Evolutionary conservation across 2,329 filamentous ascomycete species (phyloP).

Genomic region (Orbilia ellipsospora): DNA sequence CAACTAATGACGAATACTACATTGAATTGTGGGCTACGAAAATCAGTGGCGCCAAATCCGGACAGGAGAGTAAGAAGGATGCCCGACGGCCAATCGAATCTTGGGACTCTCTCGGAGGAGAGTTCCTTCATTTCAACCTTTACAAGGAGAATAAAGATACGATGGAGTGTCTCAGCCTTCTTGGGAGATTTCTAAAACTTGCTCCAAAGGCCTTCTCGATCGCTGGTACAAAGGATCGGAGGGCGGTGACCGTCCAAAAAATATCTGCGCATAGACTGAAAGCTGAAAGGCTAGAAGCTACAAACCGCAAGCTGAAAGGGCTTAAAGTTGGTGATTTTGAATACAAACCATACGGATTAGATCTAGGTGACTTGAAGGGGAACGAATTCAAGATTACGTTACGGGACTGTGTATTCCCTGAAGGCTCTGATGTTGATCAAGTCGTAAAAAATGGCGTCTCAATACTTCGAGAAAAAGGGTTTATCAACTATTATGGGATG

Average conservation of each 20-base stretch:
- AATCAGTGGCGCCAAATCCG: constrained; percentile 60
- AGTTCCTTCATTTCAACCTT: constrained; percentile 88
- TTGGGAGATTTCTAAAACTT: constrained; percentile 78
- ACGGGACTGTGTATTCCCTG: constrained; percentile 78
- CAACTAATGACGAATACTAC: constrained; percentile 65
- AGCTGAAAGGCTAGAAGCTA: constrained; percentile 72
- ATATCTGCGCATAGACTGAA: constrained; percentile 74
- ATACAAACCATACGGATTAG: constrained; percentile 76
- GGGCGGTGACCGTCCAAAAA: constrained; percentile 85
- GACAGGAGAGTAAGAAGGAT: constrained; percentile 54
- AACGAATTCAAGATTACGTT: constrained; percentile 95
- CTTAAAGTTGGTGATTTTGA: constrained; percentile 80
- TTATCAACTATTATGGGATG: constrained; percentile 98
- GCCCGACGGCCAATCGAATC: constrained; percentile 39
- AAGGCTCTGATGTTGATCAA: constrained; percentile 61
- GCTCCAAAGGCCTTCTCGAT: constrained; percentile 75
- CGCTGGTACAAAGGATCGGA: constrained; percentile 89
- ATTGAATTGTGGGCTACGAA: constrained; percentile 58
- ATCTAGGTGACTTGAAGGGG: constrained; percentile 83
- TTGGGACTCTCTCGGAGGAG: constrained; percentile 66
- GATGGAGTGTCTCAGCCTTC: constrained; percentile 85
- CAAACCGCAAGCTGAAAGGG: constrained; percentile 69
- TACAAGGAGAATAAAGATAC: constrained; percentile 98
- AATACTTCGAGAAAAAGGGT: constrained; percentile 78
- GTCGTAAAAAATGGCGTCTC: constrained; percentile 72